These are phyloP conservation scores for Capillidium rhysosporum DNA, from an alignment of 371 early-diverging fungal genomes.

Conservation along the genomic window DNA sequence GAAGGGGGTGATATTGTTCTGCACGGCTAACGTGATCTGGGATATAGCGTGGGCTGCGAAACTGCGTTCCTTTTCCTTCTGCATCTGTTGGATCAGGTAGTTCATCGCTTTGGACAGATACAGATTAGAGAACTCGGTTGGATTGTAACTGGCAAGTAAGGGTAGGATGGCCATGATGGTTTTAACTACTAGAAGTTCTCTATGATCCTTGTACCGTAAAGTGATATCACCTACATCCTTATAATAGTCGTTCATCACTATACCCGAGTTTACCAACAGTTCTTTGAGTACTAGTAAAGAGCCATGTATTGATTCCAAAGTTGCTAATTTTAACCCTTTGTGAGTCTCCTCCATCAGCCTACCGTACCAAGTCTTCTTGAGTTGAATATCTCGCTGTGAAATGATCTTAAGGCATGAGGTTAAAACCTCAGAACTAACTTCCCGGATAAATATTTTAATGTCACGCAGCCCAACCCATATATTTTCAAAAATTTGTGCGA, in stretches of 20 bases:
- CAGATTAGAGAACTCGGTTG: slow-evolving; percentile 45
- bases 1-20: slow-evolving; percentile 60
- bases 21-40: slow-evolving; percentile 62
- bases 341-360: slow-evolving; percentile 73
- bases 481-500: slow-evolving; percentile 64
- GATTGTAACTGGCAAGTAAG: slow-evolving; percentile 62
- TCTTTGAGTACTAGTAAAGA: slow-evolving; percentile 64
- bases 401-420: slow-evolving; percentile 67
- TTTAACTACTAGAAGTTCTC: slow-evolving; percentile 57
- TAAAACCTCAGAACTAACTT: slow-evolving; percentile 75
- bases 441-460: slow-evolving; percentile 41
- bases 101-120: slow-evolving; percentile 56
- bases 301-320: slow-evolving; percentile 75
- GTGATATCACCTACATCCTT: slow-evolving; percentile 56
- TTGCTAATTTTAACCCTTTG: slow-evolving; percentile 45
- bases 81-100: slow-evolving; percentile 51
- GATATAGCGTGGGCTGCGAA: slow-evolving; percentile 73
- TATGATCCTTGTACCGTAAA: slow-evolving; percentile 55
- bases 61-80: slow-evolving; percentile 56
- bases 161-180: slow-evolving; percentile 75
- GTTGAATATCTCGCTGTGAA: slow-evolving; percentile 53
- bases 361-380: slow-evolving; percentile 46
- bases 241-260: slow-evolving; percentile 75
- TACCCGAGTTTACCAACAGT: slow-evolving; percentile 60
- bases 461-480: slow-evolving; percentile 81